Evolutionary conservation across 163 green algal species (phyloP).

Genomic region (Chlorella variabilis): DNA sequence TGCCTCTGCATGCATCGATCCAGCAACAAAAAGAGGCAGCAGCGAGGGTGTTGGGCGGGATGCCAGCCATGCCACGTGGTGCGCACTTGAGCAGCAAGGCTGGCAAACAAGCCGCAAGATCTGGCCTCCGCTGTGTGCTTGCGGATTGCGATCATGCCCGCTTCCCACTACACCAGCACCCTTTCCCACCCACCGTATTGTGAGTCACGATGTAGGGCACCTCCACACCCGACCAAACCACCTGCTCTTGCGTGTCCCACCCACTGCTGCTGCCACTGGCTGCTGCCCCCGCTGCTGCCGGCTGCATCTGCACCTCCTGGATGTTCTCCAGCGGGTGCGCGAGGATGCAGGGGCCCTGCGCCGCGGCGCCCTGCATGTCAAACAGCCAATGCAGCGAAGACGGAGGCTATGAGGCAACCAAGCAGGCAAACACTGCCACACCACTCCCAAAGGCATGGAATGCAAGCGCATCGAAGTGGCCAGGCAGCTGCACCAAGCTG

Average conservation of each 20-base stretch:
- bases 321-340: slow-evolving; percentile 71
- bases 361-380: slow-evolving; percentile 13
- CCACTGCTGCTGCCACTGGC: slow-evolving; percentile 20
- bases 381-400: background rate
- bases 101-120: background rate
- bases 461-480: background rate
- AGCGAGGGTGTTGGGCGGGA: background rate
- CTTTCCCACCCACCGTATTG: slow-evolving; percentile 54
- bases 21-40: background rate
- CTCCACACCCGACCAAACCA: slow-evolving; percentile 66
- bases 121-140: too few species aligned
- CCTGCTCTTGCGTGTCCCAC: slow-evolving; percentile 56
- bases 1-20: slow-evolving; percentile 30
- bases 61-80: background rate
- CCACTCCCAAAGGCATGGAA: too few species aligned
- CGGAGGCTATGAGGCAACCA: too few species aligned
- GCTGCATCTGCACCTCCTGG: slow-evolving; percentile 47
- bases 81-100: background rate
- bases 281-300: background rate
- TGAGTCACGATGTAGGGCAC: slow-evolving; percentile 69
- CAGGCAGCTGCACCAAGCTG: background rate
- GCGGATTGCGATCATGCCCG: too few species aligned
- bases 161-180: background rate
- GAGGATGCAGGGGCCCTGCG: slow-evolving; percentile 57
- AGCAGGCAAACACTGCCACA: background rate